A percentile compares a stretch with the other conserved stretches of the same genome.
These are phyloP conservation scores for Fusarium subtropicale DNA, from an alignment of 2,329 filamentous ascomycete species.

Conservation along the genomic window DNA sequence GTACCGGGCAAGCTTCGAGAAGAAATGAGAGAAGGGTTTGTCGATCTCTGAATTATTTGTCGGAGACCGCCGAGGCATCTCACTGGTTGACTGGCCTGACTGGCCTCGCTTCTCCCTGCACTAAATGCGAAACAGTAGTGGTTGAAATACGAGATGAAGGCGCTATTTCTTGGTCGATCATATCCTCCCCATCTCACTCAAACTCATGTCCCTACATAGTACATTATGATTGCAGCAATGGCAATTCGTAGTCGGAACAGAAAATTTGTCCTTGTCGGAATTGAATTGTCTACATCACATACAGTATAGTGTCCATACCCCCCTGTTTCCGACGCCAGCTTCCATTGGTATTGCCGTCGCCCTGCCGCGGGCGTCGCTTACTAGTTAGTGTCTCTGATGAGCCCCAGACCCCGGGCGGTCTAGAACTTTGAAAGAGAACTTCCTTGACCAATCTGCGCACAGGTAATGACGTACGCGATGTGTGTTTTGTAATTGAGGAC, in stretches of 20 bases:
- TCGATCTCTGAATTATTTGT: slow-evolving; percentile 14
- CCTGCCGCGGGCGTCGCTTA: slow-evolving; percentile 19
- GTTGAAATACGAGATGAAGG: slow-evolving; percentile 15
- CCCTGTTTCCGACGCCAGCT: slow-evolving; percentile 32
- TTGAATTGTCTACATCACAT: background rate
- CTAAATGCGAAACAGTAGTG: slow-evolving; percentile 22
- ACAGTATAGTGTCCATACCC: background rate
- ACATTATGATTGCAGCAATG: slow-evolving; percentile 23
- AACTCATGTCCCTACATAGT: slow-evolving; percentile 12
- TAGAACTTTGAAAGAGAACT: slow-evolving; percentile 40
- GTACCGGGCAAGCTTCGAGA: slow-evolving; percentile 36
- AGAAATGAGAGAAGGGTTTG: slow-evolving; percentile 25
- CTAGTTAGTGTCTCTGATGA: slow-evolving; percentile 23
- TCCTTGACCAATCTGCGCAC: slow-evolving; percentile 29
- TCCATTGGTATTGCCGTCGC: slow-evolving; percentile 35
- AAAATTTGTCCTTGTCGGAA: background rate
- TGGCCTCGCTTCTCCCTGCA: background rate
- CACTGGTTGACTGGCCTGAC: background rate
- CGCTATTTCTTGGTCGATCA: slow-evolving; percentile 31
- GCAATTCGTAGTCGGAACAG: slow-evolving; percentile 11
- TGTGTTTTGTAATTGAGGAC: slow-evolving; percentile 10
- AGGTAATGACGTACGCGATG: slow-evolving; percentile 26
- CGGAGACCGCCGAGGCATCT: slow-evolving; percentile 11
- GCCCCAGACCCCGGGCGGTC: slow-evolving; percentile 33
- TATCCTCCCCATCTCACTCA: slow-evolving; percentile 18